phyloP scores from a whole-genome alignment of 2,329 filamentous ascomycete species.

The Tolypocladium endophyticum region DNA sequence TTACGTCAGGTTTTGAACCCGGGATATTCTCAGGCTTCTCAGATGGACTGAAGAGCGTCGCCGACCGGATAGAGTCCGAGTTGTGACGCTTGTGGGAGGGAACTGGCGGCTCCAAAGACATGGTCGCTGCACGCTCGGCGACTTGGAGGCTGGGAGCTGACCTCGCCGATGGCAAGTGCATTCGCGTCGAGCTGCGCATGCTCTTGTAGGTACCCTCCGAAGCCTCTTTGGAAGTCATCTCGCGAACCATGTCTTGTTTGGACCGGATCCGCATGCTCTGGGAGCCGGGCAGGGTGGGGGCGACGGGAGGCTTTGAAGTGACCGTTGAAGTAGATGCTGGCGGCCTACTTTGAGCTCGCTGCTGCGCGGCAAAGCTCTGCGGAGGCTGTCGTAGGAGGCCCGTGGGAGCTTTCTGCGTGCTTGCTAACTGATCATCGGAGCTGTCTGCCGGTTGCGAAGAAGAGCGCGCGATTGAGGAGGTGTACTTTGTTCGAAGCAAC shows the following conservation, averaged over 20 bases:
- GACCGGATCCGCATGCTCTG: conserved; percentile 19
- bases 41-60: conserved; percentile 44
- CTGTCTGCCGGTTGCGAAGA: conserved; percentile 8
- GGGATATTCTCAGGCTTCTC: conserved; percentile 41
- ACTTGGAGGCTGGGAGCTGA: conserved; percentile 15
- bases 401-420: conserved; percentile 23
- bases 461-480: conserved; percentile 17
- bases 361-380: conserved; percentile 58
- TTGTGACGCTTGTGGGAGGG: conserved; percentile 15
- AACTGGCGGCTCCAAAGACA: conserved; percentile 11
- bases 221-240: conserved; percentile 11
- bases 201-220: conserved; percentile 14
- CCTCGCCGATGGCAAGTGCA: conserved; percentile 14
- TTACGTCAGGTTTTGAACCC: conserved; percentile 45
- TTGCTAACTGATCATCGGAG: conserved; percentile 22
- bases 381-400: conserved; percentile 42
- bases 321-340: conserved; percentile 10
- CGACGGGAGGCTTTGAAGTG: conserved; percentile 14
- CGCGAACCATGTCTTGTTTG: conserved; percentile 16
- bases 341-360: conserved; percentile 46
- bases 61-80: conserved; percentile 21
- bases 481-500: conserved; percentile 20
- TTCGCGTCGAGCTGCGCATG: conserved; percentile 16
- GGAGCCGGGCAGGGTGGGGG: conserved; percentile 12
- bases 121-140: conserved; percentile 18